Conservation (phyloP, 768 basidiomycete genomes). For the Lentinus brumalis region DNA sequence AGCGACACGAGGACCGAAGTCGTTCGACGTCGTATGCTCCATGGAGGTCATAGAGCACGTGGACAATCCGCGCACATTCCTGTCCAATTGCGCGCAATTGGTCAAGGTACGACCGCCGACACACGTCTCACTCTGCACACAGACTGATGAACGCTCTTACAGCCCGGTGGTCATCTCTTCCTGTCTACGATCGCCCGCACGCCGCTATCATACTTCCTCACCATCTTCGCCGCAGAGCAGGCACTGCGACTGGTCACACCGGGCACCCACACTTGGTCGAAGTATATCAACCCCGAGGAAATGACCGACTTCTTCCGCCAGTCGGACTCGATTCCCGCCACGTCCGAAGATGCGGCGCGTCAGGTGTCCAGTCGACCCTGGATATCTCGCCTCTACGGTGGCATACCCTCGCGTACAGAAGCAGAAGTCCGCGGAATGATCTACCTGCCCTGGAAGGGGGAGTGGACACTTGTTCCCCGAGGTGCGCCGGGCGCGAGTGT, state of each 20-base stretch:
- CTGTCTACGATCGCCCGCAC: slow-evolving; percentile 93
- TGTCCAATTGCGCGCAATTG: slow-evolving; percentile 78
- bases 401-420: slow-evolving; percentile 59
- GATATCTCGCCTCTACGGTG: slow-evolving; percentile 57
- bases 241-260: slow-evolving; percentile 75
- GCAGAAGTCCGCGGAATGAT: slow-evolving; percentile 81
- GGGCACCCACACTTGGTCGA: slow-evolving; percentile 91
- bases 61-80: slow-evolving; percentile 84
- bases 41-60: slow-evolving; percentile 99
- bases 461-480: slow-evolving; percentile 71
- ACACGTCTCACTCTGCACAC: background rate
- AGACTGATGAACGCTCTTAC: background rate
- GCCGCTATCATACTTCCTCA: slow-evolving; percentile 67
- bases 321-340: background rate
- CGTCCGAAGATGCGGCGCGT: background rate
- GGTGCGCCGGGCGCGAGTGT: slow-evolving; percentile 39
- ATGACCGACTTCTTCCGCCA: slow-evolving; percentile 79
- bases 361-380: slow-evolving; percentile 41
- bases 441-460: slow-evolving; percentile 69
- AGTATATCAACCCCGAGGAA: slow-evolving; percentile 87
- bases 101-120: slow-evolving; percentile 65
- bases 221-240: slow-evolving; percentile 80
- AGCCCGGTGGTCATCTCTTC: slow-evolving; percentile 97
- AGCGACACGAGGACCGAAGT: slow-evolving; percentile 46
- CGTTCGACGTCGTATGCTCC: slow-evolving; percentile 91